These are phyloP conservation scores for Venturia pyrina DNA, from an alignment of 2,329 filamentous ascomycete genomes.

Conservation along the genomic window DNA sequence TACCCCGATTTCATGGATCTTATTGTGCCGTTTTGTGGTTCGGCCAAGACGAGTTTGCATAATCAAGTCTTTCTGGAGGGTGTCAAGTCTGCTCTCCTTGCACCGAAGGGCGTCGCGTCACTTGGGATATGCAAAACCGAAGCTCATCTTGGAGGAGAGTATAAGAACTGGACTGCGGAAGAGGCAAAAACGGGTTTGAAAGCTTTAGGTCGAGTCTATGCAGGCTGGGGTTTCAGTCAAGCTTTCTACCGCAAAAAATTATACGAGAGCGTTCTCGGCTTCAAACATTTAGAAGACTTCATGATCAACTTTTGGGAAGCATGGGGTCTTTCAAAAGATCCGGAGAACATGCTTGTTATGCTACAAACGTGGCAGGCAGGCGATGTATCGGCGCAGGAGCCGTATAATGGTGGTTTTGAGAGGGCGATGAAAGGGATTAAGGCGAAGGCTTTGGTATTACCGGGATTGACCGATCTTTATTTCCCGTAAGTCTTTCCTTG, in stretches of 20 bases:
- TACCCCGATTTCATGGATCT: slow-evolving; percentile 58
- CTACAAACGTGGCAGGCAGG: slow-evolving; percentile 69
- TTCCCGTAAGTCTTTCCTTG: slow-evolving; percentile 49
- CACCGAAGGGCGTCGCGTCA: slow-evolving; percentile 44
- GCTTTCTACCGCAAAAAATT: slow-evolving; percentile 64
- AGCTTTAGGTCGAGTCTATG: slow-evolving; percentile 65
- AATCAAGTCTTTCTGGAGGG: slow-evolving; percentile 61
- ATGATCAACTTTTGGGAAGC: slow-evolving; percentile 66
- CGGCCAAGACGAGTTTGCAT: slow-evolving; percentile 53
- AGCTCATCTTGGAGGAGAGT: slow-evolving; percentile 27
- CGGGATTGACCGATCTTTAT: slow-evolving; percentile 65
- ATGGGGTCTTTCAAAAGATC: slow-evolving; percentile 63
- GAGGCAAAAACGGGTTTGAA: slow-evolving; percentile 51
- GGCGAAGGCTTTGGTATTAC: slow-evolving; percentile 61
- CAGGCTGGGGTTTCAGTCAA: slow-evolving; percentile 73
- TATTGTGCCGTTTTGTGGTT: slow-evolving; percentile 55
- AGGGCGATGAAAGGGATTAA: slow-evolving; percentile 56
- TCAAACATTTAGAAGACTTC: slow-evolving; percentile 61
- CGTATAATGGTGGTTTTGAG: slow-evolving; percentile 57
- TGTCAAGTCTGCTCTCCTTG: slow-evolving; percentile 50
- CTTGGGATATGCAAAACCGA: slow-evolving; percentile 41
- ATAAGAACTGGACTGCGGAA: slow-evolving; percentile 41
- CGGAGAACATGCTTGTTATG: slow-evolving; percentile 67
- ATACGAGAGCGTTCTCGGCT: slow-evolving; percentile 56
- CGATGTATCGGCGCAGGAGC: slow-evolving; percentile 58